Percentiles rank a stretch among this genome's conserved stretches.
Evolutionary conservation across 805 yeast genomes (phyloP).

Genomic region (Yamadazyma tumulicola): DNA sequence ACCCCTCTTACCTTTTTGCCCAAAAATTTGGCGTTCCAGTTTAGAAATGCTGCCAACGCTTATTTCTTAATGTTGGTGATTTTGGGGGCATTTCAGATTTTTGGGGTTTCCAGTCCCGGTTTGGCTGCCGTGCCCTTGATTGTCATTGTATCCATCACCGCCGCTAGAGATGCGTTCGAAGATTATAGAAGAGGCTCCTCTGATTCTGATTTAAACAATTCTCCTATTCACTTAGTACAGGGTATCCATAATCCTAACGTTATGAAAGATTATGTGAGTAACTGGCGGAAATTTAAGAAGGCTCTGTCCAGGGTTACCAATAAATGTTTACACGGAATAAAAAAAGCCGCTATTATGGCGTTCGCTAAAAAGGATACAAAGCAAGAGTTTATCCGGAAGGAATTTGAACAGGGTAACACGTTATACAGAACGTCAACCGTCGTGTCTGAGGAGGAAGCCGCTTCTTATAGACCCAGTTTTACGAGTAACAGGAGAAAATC

Average conservation of each 20-base stretch:
- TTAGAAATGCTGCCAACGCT: slow-evolving; percentile 57
- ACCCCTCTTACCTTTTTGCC: slow-evolving; percentile 58
- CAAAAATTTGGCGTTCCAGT: slow-evolving; percentile 51
- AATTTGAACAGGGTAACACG: slow-evolving; percentile 21
- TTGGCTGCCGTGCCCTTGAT: slow-evolving; percentile 78
- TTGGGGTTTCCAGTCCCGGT: slow-evolving; percentile 72
- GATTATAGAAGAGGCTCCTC: slow-evolving; percentile 63
- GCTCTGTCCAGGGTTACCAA: slow-evolving; percentile 34
- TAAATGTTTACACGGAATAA: slow-evolving; percentile 16
- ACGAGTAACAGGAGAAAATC: slow-evolving; percentile 10
- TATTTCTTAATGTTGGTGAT: slow-evolving; percentile 55
- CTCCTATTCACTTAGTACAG: slow-evolving; percentile 53
- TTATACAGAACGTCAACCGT: slow-evolving; percentile 38
- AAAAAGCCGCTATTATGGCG: slow-evolving; percentile 17
- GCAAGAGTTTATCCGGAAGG: slow-evolving; percentile 22
- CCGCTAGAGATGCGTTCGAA: slow-evolving; percentile 73
- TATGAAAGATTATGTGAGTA: slow-evolving; percentile 47
- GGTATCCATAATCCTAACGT: slow-evolving; percentile 61
- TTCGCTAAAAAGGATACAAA: slow-evolving; percentile 25
- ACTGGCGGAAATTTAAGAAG: slow-evolving; percentile 72
- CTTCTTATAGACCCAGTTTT: slow-evolving; percentile 5
- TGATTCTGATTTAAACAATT: slow-evolving; percentile 67
- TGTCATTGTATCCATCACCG: slow-evolving; percentile 73
- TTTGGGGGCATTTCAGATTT: slow-evolving; percentile 58
- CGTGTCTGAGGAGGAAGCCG: slow-evolving; percentile 17